Evolutionary conservation across 1,284 basidiomycete species (phyloP).

Genomic region (Cutaneotrichosporon arboriforme): DNA sequence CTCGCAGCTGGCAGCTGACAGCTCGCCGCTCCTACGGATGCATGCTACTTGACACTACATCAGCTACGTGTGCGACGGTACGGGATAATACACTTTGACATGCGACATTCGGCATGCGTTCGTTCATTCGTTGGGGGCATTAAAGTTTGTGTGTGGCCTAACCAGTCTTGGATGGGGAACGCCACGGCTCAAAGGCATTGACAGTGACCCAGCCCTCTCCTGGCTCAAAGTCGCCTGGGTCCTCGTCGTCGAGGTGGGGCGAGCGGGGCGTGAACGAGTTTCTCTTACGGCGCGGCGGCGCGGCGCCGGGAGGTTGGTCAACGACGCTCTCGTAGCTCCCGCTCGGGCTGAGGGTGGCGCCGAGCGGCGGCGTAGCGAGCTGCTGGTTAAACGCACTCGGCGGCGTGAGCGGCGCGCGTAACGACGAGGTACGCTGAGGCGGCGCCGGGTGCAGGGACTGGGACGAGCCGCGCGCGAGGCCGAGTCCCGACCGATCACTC

Average conservation of each 20-base stretch:
- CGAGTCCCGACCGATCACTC: constrained; percentile 17
- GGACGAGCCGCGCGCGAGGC: constrained; percentile 15
- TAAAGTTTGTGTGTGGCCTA: no score
- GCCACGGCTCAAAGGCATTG: constrained; percentile 29
- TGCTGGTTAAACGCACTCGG: not conserved
- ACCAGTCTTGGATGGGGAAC: not conserved
- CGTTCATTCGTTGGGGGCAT: no score
- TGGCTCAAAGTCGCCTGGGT: constrained; percentile 43
- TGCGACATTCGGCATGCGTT: no score
- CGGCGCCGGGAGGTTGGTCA: not conserved
- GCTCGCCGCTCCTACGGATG: no score
- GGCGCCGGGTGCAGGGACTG: not conserved
- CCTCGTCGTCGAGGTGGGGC: constrained; percentile 43
- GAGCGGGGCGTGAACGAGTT: constrained; percentile 17
- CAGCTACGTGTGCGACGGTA: no score
- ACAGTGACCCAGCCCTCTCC: constrained; percentile 45
- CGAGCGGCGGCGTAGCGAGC: not conserved
- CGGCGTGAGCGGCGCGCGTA: not conserved
- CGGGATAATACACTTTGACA: no score
- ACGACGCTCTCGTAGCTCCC: constrained; percentile 3
- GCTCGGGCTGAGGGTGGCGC: not conserved
- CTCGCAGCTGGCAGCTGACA: no score
- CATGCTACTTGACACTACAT: no score
- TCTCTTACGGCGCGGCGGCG: constrained; percentile 4
- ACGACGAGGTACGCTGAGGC: not conserved